These are phyloP conservation scores for Tarenaya hassleriana DNA, from an alignment of 345 rosid genomes.

Conservation along the genomic window DNA sequence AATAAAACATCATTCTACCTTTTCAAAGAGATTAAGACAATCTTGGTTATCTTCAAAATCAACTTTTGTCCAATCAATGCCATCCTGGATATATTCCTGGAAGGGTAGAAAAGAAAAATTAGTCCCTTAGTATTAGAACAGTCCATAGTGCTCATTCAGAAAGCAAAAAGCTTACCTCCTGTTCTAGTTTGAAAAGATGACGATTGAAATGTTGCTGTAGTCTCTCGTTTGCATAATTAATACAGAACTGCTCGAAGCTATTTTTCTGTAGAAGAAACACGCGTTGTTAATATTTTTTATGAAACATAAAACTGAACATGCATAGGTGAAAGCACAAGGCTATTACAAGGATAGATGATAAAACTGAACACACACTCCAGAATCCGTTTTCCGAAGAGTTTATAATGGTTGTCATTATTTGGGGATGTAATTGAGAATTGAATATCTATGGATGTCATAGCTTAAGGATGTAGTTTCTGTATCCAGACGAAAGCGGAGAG, in stretches of 20 bases:
- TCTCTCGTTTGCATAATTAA: slow-evolving; percentile 98
- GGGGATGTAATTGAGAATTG: no score
- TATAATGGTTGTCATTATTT: no score
- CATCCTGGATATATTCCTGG: slow-evolving; percentile 97
- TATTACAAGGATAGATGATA: slow-evolving; percentile 8
- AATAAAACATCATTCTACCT: no score
- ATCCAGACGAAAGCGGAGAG: slow-evolving; percentile 13
- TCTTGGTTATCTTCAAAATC: slow-evolving; percentile 98
- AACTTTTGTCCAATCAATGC: slow-evolving; percentile 97
- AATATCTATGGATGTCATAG: background rate
- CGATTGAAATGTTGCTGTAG: slow-evolving; percentile 98
- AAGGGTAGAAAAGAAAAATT: slow-evolving; percentile 14
- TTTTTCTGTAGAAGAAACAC: slow-evolving; percentile 67
- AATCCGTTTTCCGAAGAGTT: slow-evolving; percentile 3
- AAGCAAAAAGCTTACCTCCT: slow-evolving; percentile 56
- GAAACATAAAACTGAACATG: slow-evolving; percentile 1
- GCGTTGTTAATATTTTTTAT: slow-evolving; percentile 12
- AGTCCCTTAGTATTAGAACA: slow-evolving; percentile 10
- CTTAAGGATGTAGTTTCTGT: slow-evolving; percentile 11
- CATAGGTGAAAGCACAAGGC: background rate
- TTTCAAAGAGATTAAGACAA: slow-evolving; percentile 97
- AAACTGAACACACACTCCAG: slow-evolving; percentile 10
- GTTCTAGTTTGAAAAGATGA: slow-evolving; percentile 94
- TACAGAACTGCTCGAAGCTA: slow-evolving; percentile 99
- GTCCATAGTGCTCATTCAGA: background rate